Evolutionary conservation across 108 stramenopile species (phyloP).

Genomic region (Discostella stelligeroides): DNA sequence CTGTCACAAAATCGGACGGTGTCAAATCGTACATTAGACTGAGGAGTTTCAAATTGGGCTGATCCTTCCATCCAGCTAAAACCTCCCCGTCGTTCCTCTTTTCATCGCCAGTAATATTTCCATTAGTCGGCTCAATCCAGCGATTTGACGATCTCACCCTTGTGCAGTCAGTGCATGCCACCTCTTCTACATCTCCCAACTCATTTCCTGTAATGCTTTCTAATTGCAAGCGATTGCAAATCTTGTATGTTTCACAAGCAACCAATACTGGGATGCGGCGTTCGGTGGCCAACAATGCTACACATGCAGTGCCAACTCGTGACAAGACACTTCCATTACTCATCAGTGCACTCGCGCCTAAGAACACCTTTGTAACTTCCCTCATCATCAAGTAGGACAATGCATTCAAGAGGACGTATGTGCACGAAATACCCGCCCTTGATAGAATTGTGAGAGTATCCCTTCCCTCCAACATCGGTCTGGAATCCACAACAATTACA

Average conservation of each 20-base stretch:
- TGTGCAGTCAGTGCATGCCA: constrained; percentile 52
- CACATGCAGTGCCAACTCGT: constrained; percentile 92
- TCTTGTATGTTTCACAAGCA: constrained; percentile 99
- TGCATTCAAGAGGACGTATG: constrained; percentile 89
- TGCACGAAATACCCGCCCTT: constrained; percentile 76
- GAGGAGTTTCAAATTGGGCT: constrained; percentile 67
- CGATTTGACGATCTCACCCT: constrained; percentile 45
- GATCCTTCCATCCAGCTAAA: constrained; percentile 53
- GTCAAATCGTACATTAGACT: constrained; percentile 97
- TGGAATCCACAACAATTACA: constrained; percentile 95
- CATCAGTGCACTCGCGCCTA: constrained; percentile 97
- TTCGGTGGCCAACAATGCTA: constrained; percentile 90
- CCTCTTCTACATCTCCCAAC: constrained; percentile 89
- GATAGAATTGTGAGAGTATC: constrained; percentile 65
- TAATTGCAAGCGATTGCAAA: constrained; percentile 95
- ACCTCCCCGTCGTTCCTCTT: constrained; percentile 41
- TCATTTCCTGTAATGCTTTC: constrained; percentile 97
- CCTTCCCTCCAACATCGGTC: constrained; percentile 87
- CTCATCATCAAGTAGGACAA: constrained; percentile 94
- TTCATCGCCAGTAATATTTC: constrained; percentile 21
- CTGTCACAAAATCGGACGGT: constrained; percentile 93
- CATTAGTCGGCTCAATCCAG: constrained; percentile 7
- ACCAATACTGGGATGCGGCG: constrained; percentile 94
- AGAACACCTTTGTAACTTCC: constrained; percentile 94
- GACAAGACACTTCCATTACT: constrained; percentile 94